These are phyloP conservation scores for Globisporangium mamillatum DNA, from an alignment of 352 stramenopile genomes.

Conservation along the genomic window DNA sequence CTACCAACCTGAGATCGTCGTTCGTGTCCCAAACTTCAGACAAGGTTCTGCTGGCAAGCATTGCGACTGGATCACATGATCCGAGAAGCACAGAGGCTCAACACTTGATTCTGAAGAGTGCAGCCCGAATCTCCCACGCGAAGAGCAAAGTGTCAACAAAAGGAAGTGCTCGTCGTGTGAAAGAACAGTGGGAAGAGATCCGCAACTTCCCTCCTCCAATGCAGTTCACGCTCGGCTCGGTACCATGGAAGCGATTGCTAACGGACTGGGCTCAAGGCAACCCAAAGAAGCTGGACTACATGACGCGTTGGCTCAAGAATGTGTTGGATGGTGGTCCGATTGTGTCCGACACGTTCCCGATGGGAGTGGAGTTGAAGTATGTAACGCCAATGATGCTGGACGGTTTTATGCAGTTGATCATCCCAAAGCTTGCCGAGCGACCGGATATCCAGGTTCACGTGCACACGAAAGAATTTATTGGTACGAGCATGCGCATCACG, in stretches of 20 bases:
- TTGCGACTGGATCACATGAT: slow-evolving; percentile 23
- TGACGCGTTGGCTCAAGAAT: slow-evolving; percentile 88
- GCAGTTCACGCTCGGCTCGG: slow-evolving; percentile 81
- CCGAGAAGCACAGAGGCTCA: slow-evolving; percentile 61
- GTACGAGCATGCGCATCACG: slow-evolving; percentile 88
- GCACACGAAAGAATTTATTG: slow-evolving; percentile 90
- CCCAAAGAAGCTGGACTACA: slow-evolving; percentile 90
- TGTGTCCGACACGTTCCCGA: slow-evolving; percentile 84
- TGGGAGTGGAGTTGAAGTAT: slow-evolving; percentile 88
- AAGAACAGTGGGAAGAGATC: slow-evolving; percentile 89
- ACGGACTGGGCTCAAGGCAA: slow-evolving; percentile 87
- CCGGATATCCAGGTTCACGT: slow-evolving; percentile 85
- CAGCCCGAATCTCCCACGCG: slow-evolving; percentile 55
- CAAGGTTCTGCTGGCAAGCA: slow-evolving; percentile 17
- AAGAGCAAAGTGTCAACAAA: slow-evolving; percentile 70
- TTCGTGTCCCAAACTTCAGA: slow-evolving; percentile 15
- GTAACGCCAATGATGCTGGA: slow-evolving; percentile 90
- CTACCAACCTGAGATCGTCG: slow-evolving; percentile 11
- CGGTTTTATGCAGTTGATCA: slow-evolving; percentile 88
- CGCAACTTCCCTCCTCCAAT: slow-evolving; percentile 78
- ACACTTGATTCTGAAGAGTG: slow-evolving; percentile 71
- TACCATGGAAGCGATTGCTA: slow-evolving; percentile 84
- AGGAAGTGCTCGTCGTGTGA: slow-evolving; percentile 77
- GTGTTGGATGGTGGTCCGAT: slow-evolving; percentile 82
- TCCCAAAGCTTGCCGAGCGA: slow-evolving; percentile 82